Percentiles rank a stretch among this genome's conserved stretches.
Evolutionary conservation across 345 rosid genomes (phyloP).

Genomic region (Pseudoturritis turrita): DNA sequence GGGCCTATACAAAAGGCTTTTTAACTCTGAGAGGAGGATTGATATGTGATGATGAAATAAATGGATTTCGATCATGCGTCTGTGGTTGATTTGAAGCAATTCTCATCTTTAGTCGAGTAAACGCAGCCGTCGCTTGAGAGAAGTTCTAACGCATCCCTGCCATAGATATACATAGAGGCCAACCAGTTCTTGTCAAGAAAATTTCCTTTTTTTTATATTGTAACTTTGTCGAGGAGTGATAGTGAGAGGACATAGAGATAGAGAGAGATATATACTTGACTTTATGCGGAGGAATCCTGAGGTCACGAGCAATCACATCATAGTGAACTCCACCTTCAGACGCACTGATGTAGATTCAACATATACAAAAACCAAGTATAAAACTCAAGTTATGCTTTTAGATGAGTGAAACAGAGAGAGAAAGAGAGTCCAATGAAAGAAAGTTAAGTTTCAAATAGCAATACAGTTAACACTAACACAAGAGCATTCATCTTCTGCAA

Average conservation of each 20-base stretch:
- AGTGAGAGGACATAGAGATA: neutral
- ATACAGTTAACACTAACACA: neutral
- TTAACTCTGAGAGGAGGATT: conserved; percentile 3
- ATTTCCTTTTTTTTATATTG: neutral
- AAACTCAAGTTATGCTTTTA: neutral
- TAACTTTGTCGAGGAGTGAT: neutral
- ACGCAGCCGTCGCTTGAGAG: conserved; percentile 57
- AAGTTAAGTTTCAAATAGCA: neutral
- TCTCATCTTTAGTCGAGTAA: conserved; percentile 63
- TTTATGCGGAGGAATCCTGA: conserved; percentile 51
- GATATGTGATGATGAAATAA: neutral
- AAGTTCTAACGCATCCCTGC: conserved; percentile 62
- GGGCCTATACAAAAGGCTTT: conserved; percentile 7
- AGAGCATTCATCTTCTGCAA: neutral
- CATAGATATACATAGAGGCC: conserved; percentile 2
- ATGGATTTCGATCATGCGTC: conserved; percentile 40
- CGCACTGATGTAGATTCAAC: conserved; percentile 35
- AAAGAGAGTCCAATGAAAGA: neutral
- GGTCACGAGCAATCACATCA: conserved; percentile 50
- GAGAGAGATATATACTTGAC: conserved; percentile 48
- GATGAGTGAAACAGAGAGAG: neutral
- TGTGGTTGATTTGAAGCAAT: conserved; percentile 59
- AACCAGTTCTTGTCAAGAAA: neutral
- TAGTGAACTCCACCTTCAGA: conserved; percentile 61
- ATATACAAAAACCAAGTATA: neutral